These are phyloP conservation scores for Fusarium protoensiforme DNA, from an alignment of 2,329 filamentous ascomycete species.

Conservation along the genomic window DNA sequence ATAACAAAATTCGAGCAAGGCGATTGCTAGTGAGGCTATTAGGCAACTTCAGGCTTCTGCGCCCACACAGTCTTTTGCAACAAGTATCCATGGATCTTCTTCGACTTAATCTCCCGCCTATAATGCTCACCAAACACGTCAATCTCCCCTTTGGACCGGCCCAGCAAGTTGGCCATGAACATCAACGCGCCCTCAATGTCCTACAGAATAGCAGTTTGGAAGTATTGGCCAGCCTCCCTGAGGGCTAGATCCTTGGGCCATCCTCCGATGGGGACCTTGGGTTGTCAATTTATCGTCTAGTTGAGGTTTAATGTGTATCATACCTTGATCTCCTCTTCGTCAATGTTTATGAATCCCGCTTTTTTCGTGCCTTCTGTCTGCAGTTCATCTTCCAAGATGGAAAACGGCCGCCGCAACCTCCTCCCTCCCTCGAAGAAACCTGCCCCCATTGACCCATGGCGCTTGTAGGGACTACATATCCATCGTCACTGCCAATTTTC, in stretches of 20 bases:
- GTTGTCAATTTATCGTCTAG: rapidly evolving
- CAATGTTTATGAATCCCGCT: background rate
- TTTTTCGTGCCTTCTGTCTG: background rate
- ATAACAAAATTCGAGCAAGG: background rate
- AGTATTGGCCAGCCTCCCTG: slow-evolving; percentile 9
- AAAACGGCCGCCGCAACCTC: background rate
- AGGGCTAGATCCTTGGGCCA: background rate
- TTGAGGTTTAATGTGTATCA: rapidly evolving
- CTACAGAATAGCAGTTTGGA: slow-evolving; percentile 12
- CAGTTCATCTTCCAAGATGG: background rate
- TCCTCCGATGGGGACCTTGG: slow-evolving; percentile 1
- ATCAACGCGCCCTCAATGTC: slow-evolving; percentile 1
- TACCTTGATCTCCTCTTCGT: slow-evolving; percentile 3
- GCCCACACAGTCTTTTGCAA: background rate
- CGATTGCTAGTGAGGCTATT: background rate
- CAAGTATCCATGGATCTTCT: slow-evolving; percentile 6
- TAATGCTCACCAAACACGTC: slow-evolving; percentile 1
- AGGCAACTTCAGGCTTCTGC: background rate
- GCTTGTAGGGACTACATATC: background rate
- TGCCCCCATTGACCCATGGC: slow-evolving; percentile 20
- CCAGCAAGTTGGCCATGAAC: slow-evolving; percentile 3
- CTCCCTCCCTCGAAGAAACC: slow-evolving; percentile 11
- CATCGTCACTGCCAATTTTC: background rate
- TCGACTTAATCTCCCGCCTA: background rate
- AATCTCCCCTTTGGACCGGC: background rate